Base-by-base conservation (phyloP, 2,329 filamentous ascomycete species). In the Aspergillus flavus region DNA sequence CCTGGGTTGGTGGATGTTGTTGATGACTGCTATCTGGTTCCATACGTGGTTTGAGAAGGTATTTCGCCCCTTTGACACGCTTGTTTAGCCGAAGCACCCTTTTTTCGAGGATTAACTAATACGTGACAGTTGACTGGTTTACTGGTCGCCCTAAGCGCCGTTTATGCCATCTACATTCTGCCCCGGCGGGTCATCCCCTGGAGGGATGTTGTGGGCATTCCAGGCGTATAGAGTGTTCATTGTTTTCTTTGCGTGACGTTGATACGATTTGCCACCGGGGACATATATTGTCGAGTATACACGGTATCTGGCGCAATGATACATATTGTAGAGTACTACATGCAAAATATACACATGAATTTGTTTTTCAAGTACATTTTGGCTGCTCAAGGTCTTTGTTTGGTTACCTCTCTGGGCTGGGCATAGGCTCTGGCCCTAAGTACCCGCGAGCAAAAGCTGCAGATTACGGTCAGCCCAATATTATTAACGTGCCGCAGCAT, bases 21-120 rank as follows among this genome's bases (percentile, higher is more conserved):
- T 98, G 65, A 99, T 99, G 95, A 99, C 95, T 46, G 94, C 94
- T 3, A 94, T 96, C 45, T 99, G 94, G 84, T 99, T 99, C 74
- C 95, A 99, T 78, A 99, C 95, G 0, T 98, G 94, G 94, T 89
- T 96, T 72, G 95, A 99, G 82, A 99, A 98, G 90, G 90, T 91
- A 72, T 73, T 58, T 58, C 59, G 28, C 28, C 48, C 48, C 28
- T 34, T 6, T 32, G 48, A 19, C 12, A 32, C 34, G 3, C 26
- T 30, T 73, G 78, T 62, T 78, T 68, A 0, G 26, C 14, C 23
- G 30, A 16, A 19, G 26, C 19, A 28, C 14, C 11, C 43, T 23
- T 21, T 23, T 23, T 10, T 43, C 46, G 39, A 2, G 10, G 30
- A 10, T 54, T 54, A 28, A 66, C 64, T 69, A 66, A 68, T 50